phyloP scores from a whole-genome alignment of 2,329 filamentous ascomycete genomes.

The Coleophoma eucalyptorum region DNA sequence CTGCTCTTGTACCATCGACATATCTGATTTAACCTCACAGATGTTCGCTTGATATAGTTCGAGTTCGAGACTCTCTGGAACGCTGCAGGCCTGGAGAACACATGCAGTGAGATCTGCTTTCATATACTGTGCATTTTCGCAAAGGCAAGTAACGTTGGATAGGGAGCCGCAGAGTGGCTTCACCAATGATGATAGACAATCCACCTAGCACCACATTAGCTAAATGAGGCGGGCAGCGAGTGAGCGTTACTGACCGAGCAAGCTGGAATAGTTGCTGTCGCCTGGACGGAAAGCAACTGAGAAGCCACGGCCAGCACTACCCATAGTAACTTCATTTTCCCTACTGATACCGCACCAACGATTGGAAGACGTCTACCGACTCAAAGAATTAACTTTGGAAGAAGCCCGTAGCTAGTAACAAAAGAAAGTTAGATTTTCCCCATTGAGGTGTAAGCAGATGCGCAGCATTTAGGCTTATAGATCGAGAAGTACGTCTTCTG shows the following conservation, averaged over 20 bases:
- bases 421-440: too few relatives aligned
- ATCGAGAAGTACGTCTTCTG: too few relatives aligned
- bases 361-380: too few relatives aligned
- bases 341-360: too few relatives aligned
- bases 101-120: conserved; percentile 28
- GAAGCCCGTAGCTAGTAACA: too few relatives aligned
- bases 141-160: conserved; percentile 33
- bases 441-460: too few relatives aligned
- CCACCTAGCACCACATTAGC: background rate
- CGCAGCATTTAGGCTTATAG: too few relatives aligned
- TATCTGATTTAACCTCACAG: conserved; percentile 27
- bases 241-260: background rate
- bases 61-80: conserved; percentile 33
- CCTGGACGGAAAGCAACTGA: background rate
- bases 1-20: background rate
- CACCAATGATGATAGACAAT: conserved; percentile 1
- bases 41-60: conserved; percentile 35
- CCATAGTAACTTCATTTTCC: background rate
- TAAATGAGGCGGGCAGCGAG: too few relatives aligned
- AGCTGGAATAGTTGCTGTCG: background rate
- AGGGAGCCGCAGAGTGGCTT: conserved; percentile 17
- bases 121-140: conserved; percentile 26
- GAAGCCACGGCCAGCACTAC: background rate
- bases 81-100: conserved; percentile 28
- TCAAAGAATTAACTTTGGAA: too few relatives aligned